Conservation (phyloP, 352 stramenopile genomes). For the Phytophthora macrochlamydospora region DNA sequence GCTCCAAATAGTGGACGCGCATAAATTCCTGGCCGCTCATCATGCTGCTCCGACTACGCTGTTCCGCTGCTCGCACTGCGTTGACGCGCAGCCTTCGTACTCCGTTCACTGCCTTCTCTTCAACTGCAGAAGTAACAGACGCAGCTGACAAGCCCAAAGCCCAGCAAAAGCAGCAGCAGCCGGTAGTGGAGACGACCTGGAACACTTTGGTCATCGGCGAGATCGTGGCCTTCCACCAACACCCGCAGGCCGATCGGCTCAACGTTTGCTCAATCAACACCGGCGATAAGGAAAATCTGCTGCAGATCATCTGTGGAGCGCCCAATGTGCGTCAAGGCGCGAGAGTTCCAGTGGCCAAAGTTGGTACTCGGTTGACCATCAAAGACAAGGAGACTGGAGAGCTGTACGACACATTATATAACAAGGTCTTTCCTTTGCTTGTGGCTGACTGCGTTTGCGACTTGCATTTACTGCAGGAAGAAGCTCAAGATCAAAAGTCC, state of each 20-base stretch:
- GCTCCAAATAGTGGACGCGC: no score
- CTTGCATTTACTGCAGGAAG: conserved; percentile 36
- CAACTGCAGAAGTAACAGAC: conserved; percentile 1
- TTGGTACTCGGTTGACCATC: conserved; percentile 66
- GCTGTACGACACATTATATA: conserved; percentile 36
- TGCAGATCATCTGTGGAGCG: conserved; percentile 83
- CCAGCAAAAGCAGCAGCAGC: conserved; percentile 20
- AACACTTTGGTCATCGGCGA: conserved; percentile 70
- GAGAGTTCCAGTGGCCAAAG: conserved; percentile 67
- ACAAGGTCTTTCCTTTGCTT: no score
- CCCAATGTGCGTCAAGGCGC: conserved; percentile 66
- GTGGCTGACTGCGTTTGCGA: neutral
- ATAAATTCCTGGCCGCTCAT: conserved; percentile 13
- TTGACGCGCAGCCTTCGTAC: conserved; percentile 13
- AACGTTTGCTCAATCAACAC: conserved; percentile 75
- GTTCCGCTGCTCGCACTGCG: conserved; percentile 1
- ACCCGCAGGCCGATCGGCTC: conserved; percentile 68
- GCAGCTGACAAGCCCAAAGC: conserved; percentile 6
- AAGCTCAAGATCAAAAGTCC: conserved; percentile 88
- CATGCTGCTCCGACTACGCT: conserved; percentile 25
- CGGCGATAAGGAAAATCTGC: conserved; percentile 53
- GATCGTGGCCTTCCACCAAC: conserved; percentile 61
- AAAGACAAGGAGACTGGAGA: conserved; percentile 54
- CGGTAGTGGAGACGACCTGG: conserved; percentile 58
- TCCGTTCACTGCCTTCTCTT: conserved; percentile 23